A percentile compares a stretch with the other conserved stretches of the same genome.
Conservation (phyloP, 2,329 filamentous ascomycete species). For the Pseudogymnoascus sp. region DNA sequence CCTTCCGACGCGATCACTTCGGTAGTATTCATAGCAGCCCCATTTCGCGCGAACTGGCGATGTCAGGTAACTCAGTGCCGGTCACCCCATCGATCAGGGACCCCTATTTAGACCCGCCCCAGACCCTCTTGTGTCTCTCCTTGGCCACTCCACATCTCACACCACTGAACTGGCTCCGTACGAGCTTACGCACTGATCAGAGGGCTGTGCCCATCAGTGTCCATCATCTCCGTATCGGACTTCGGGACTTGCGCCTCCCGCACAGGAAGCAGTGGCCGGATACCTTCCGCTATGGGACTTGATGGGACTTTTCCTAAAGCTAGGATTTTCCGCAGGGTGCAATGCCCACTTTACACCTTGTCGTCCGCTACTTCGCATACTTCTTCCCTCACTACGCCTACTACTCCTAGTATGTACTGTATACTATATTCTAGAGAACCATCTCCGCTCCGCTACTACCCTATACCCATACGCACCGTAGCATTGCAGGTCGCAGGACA, state of each 20-base stretch:
- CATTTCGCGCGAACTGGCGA: too few relatives aligned
- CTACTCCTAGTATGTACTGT: too few relatives aligned
- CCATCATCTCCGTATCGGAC: not conserved
- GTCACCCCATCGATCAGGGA: too few relatives aligned
- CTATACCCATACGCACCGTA: not conserved
- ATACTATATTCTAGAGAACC: too few relatives aligned
- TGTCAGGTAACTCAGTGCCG: too few relatives aligned
- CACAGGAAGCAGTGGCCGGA: not conserved
- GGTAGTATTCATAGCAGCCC: too few relatives aligned
- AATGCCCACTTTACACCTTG: not conserved
- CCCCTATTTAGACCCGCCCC: too few relatives aligned
- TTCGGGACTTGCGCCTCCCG: not conserved
- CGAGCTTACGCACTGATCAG: not conserved
- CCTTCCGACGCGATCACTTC: too few relatives aligned
- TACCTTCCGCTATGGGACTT: not conserved
- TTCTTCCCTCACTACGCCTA: too few relatives aligned
- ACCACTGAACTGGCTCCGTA: not conserved
- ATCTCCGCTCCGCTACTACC: not conserved
- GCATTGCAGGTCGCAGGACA: not conserved
- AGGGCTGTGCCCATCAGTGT: not conserved
- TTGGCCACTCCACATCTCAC: not conserved
- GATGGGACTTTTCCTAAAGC: not conserved
- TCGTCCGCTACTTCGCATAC: too few relatives aligned
- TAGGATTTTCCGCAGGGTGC: not conserved
- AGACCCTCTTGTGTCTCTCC: too few relatives aligned